A percentile compares a stretch with the other conserved stretches of the same genome.
Evolutionary conservation across 352 stramenopile genomes (phyloP).

Genomic region (Plasmopara muralis): DNA sequence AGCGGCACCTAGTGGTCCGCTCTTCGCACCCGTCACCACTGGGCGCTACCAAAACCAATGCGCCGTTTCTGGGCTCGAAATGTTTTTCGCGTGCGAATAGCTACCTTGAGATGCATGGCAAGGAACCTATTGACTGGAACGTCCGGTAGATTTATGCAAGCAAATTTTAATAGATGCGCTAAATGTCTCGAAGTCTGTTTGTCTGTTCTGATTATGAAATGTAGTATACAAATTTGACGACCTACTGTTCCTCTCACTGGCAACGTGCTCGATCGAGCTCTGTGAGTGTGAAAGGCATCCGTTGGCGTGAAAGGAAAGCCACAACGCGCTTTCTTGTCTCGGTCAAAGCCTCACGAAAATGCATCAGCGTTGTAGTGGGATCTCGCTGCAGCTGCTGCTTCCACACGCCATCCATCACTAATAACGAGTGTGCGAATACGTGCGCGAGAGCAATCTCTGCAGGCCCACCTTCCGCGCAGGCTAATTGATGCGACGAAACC

Average conservation of each 20-base stretch:
- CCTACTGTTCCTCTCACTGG: conserved; percentile 10
- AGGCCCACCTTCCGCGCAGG: conserved; percentile 29
- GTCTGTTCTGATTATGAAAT: background rate
- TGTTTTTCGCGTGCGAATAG: conserved; percentile 86
- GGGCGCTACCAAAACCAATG: conserved; percentile 92
- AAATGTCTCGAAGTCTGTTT: background rate
- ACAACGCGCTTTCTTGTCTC: conserved; percentile 44
- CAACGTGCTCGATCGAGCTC: conserved; percentile 34
- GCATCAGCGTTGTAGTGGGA: conserved; percentile 48
- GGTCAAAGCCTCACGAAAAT: conserved; percentile 52
- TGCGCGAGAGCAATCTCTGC: conserved; percentile 50
- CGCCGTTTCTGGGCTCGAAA: conserved; percentile 93
- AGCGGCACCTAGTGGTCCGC: conserved; percentile 81
- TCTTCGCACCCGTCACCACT: conserved; percentile 92
- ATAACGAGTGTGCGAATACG: conserved; percentile 53
- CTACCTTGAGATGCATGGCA: conserved; percentile 68
- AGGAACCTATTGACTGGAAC: conserved; percentile 82
- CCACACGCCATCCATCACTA: conserved; percentile 57
- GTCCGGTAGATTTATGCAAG: conserved; percentile 22
- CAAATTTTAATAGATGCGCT: background rate
- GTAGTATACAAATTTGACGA: conserved; percentile 17
- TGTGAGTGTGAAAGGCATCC: conserved; percentile 36
- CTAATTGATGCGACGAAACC: conserved; percentile 33
- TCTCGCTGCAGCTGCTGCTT: conserved; percentile 42
- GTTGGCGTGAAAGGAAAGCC: conserved; percentile 39